Evolutionary conservation across 73 alveolate species (phyloP), one percentile per base, ranked within the genome.

Genomic region (Urostyla sp.): DNA sequence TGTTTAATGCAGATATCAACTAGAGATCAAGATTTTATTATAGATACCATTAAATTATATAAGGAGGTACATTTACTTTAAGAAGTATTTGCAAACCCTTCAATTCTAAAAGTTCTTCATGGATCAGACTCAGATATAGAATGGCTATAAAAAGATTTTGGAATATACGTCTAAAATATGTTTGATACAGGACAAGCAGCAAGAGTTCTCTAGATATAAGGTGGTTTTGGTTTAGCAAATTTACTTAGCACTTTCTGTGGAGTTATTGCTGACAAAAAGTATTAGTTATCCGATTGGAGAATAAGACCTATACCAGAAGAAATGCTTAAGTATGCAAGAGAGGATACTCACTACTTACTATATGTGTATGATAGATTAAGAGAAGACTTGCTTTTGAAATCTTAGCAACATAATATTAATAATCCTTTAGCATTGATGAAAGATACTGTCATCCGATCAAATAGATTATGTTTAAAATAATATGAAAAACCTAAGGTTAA

Each of bases 221-320:
- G 85, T 45, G 95, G 95, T 48, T 93, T 58, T 74, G 88, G 96
- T 15, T 75, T 95, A 40, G 94, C 93, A 57, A 80, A 77, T 88
- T 75, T 94, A 37, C 92, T 95, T 6, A 75, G 57, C 55, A 53
- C 59, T 51, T 88, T 75, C 79, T 90, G 97, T 76, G 92, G 94
- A 40, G 95, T 94, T 53, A 92, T 80, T 36, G 89, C 98, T 0
- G 99, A 97, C 83, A 97, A 97, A 87, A 81, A 89, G 50, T 97
- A 92, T 82, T 95, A 97, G 74, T 80, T 95, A 61, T 99, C 99
- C 2, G 99, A 97, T 87, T 97, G 99, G 99, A 92, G 99, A 53
- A 28, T 66, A 45, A 89, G 98, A 80, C 98, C 98, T 0, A 46
- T 97, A 59, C 76, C 97, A 16, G 92, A 85, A 36, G 99, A 94